Evolutionary conservation across 768 basidiomycete species (phyloP).

Genomic region (Lactarius sp.): DNA sequence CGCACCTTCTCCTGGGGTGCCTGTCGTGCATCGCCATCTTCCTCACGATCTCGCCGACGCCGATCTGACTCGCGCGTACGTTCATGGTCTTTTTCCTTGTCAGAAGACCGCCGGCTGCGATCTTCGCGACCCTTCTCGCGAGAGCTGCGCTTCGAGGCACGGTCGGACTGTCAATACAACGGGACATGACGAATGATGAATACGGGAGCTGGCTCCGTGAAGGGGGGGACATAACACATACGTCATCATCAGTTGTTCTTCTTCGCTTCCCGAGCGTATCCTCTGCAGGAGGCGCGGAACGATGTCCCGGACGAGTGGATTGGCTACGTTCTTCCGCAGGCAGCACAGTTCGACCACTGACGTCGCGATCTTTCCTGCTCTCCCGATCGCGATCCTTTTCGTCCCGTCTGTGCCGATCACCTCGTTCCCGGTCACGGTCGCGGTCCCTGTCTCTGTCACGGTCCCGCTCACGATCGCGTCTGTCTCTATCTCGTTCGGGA

Average conservation of each 20-base stretch:
- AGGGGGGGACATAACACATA: conserved; percentile 34
- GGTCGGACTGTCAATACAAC: conserved; percentile 49
- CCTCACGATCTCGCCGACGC: conserved; percentile 59
- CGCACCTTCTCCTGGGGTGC: conserved; percentile 57
- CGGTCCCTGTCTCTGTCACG: conserved; percentile 30
- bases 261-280: conserved; percentile 72
- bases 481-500: conserved; percentile 29
- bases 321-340: conserved; percentile 51
- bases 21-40: conserved; percentile 45
- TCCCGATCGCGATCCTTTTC: conserved; percentile 59
- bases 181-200: neutral
- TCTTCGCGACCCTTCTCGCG: conserved; percentile 77
- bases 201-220: neutral
- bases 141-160: conserved; percentile 74
- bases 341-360: conserved; percentile 33
- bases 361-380: conserved; percentile 56
- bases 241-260: conserved; percentile 67
- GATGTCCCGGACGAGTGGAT: conserved; percentile 57
- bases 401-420: conserved; percentile 31
- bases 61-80: conserved; percentile 64
- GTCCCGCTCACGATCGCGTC: conserved; percentile 29
- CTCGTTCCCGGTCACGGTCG: conserved; percentile 27
- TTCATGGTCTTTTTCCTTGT: conserved; percentile 62
- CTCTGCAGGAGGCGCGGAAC: conserved; percentile 45
- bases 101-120: conserved; percentile 55